Percentiles rank a stretch among this genome's conserved stretches.
phyloP scores from a whole-genome alignment of 2,329 filamentous ascomycete species.

The Hypoxylon sp. region DNA sequence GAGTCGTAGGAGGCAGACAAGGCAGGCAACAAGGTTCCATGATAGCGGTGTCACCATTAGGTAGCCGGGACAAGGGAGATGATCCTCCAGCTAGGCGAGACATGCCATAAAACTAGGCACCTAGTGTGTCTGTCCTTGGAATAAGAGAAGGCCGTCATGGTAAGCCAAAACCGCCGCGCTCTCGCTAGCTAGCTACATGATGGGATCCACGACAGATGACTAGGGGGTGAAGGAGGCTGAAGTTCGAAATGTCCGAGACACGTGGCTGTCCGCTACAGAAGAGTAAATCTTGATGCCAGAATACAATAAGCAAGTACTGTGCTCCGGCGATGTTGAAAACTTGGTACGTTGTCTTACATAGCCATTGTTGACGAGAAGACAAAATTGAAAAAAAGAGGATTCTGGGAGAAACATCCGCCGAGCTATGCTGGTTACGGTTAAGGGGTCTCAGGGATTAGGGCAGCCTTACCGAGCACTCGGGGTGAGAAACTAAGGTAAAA shows the following conservation, averaged over 20 bases:
- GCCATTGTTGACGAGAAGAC: background rate
- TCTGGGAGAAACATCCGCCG: background rate
- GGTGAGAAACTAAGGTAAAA: slow-evolving; percentile 20
- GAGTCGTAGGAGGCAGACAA: slow-evolving; percentile 13
- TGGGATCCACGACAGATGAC: slow-evolving; percentile 27
- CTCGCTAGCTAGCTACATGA: slow-evolving; percentile 16
- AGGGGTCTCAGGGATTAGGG: slow-evolving; percentile 16
- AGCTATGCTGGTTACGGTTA: slow-evolving; percentile 31
- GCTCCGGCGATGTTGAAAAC: slow-evolving; percentile 28
- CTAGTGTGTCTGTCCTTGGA: slow-evolving; percentile 10
- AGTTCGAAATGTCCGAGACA: slow-evolving; percentile 41
- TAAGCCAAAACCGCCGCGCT: slow-evolving; percentile 24
- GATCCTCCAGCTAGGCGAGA: slow-evolving; percentile 37
- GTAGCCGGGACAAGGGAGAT: slow-evolving; percentile 34
- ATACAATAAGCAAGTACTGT: slow-evolving; percentile 26
- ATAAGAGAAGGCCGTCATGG: slow-evolving; percentile 22
- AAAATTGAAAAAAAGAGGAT: slow-evolving; percentile 10
- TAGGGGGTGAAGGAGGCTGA: slow-evolving; percentile 35
- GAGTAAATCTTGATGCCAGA: slow-evolving; percentile 26
- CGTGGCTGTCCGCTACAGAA: slow-evolving; percentile 38
- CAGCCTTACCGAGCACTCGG: slow-evolving; percentile 31
- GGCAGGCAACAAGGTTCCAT: slow-evolving; percentile 26
- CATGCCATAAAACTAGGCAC: slow-evolving; percentile 29
- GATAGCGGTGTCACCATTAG: slow-evolving; percentile 31
- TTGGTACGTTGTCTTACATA: slow-evolving; percentile 34